Conservation (phyloP, 2,329 filamentous ascomycete species). For the Cryphonectria nitschkei region DNA sequence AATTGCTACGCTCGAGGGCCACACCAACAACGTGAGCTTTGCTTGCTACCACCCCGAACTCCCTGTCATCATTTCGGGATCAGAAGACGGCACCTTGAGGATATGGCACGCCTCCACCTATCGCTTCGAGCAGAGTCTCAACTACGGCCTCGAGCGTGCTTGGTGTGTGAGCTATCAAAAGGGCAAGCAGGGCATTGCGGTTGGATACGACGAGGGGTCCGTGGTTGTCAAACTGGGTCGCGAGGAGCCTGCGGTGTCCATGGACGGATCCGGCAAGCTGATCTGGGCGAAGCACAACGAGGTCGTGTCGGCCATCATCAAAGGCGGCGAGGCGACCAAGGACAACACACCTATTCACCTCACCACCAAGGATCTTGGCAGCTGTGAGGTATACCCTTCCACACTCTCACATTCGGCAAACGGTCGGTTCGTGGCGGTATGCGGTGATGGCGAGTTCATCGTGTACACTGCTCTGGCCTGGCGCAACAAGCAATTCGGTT, state of each 20-base stretch:
- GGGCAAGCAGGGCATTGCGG: slow-evolving; percentile 89
- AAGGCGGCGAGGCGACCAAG: slow-evolving; percentile 84
- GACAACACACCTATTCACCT: slow-evolving; percentile 86
- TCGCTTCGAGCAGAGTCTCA: slow-evolving; percentile 90
- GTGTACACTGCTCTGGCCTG: slow-evolving; percentile 97
- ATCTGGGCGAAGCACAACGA: slow-evolving; percentile 97
- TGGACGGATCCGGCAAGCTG: slow-evolving; percentile 94
- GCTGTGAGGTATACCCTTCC: slow-evolving; percentile 95
- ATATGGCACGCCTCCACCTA: slow-evolving; percentile 99
- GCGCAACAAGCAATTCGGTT: slow-evolving; percentile 96
- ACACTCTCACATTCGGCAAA: slow-evolving; percentile 96
- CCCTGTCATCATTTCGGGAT: slow-evolving; percentile 95
- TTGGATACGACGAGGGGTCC: slow-evolving; percentile 96
- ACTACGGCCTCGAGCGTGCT: slow-evolving; percentile 92
- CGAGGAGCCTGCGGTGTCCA: slow-evolving; percentile 95
- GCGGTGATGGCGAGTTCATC: slow-evolving; percentile 97
- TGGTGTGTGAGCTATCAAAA: slow-evolving; percentile 98
- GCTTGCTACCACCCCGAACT: slow-evolving; percentile 97
- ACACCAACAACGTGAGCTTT: slow-evolving; percentile 97
- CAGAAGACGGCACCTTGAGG: slow-evolving; percentile 95
- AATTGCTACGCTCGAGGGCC: slow-evolving; percentile 94
- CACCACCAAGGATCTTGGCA: slow-evolving; percentile 91
- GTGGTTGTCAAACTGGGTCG: slow-evolving; percentile 97
- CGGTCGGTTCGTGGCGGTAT: slow-evolving; percentile 80
- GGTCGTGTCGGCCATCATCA: slow-evolving; percentile 92